Conservation (phyloP, 1,284 basidiomycete species). For the Moesziomyces globuligerus region DNA sequence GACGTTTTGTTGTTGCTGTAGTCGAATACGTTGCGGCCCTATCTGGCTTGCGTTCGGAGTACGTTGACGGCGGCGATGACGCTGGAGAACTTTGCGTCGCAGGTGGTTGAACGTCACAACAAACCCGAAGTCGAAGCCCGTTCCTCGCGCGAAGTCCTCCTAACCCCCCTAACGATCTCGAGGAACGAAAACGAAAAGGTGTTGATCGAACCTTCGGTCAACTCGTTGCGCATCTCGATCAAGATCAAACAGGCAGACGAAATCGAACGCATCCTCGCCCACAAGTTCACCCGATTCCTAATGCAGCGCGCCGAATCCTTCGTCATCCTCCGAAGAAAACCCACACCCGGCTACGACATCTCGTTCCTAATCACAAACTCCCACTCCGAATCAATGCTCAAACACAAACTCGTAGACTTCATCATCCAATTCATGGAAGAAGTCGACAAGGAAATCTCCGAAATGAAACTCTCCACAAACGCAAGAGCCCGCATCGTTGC, state of each 20-base stretch:
- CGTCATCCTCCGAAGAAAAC: slow-evolving; percentile 92
- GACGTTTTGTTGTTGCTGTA: slow-evolving; percentile 1
- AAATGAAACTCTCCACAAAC: slow-evolving; percentile 80
- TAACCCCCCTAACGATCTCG: slow-evolving; percentile 90
- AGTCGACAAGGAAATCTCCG: slow-evolving; percentile 88
- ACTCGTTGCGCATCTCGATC: slow-evolving; percentile 94
- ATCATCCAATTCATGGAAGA: slow-evolving; percentile 99
- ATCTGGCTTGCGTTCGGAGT: slow-evolving; percentile 92
- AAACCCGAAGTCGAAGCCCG: slow-evolving; percentile 75
- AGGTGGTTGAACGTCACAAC: slow-evolving; percentile 73
- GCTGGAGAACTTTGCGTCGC: slow-evolving; percentile 95
- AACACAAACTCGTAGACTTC: slow-evolving; percentile 99
- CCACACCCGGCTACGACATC: slow-evolving; percentile 89
- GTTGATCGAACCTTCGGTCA: slow-evolving; percentile 94
- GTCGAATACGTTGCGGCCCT: slow-evolving; percentile 83
- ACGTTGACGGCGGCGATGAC: slow-evolving; percentile 97
- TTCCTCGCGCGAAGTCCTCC: slow-evolving; percentile 75
- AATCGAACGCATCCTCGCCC: slow-evolving; percentile 94
- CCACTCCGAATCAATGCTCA: slow-evolving; percentile 96
- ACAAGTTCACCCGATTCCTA: slow-evolving; percentile 99
- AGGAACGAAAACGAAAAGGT: slow-evolving; percentile 97
- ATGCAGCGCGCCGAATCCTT: slow-evolving; percentile 98
- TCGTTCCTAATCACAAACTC: slow-evolving; percentile 98
- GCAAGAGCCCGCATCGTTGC: slow-evolving; percentile 96
- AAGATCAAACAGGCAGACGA: slow-evolving; percentile 99